Evolutionary conservation across 257 asterid genomes (phyloP), one percentile per base, ranked within the genome.

Genomic region (Penstemon newberryi): DNA sequence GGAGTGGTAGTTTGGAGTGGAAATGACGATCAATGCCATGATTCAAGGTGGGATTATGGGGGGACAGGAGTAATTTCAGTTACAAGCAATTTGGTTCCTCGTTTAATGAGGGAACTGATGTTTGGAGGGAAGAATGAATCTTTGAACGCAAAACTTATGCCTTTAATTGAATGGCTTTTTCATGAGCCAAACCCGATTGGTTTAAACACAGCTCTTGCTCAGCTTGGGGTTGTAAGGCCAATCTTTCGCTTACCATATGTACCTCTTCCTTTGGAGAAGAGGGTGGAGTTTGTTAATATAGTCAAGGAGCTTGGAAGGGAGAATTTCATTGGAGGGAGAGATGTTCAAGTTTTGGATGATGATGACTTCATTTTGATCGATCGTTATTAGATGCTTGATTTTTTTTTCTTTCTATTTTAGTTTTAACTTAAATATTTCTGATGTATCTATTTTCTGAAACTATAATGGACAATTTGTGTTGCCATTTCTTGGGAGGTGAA

Each of bases 1-100:
- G 96, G 89, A 12, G 52, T 87, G 4, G 88, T 83, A 2, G 94
- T 81, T 6, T 92, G 98, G 98, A 92, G 97, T 58, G 96, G 95
- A 50, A 89, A 92, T 42, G 96, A 92, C 25, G 95, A 92, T 49
- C 68, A 92, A 65, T 87, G 96, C 74, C 98, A 89, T 56, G 92
- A 86, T 70, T 84, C 95, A 5, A 89, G 96, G 82, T 89, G 98
- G 95, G 83, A 74, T 63, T 60, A 80, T 39, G 92, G 90, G 43
- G 96, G 89, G 11, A 65, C 78, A 0, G 97, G 97, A 5, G 97
- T 89, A 33, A 82, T 89, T 56, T 92, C 97, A 1, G 96, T 89
- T 45, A 63, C 96, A 2, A 87, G 96, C 84, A 89, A 92, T 77
- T 76, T 89, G 77, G 89, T 92, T 70, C 98, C 97, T 4, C 81